These are phyloP conservation scores for Scytalidium lignicola DNA, from an alignment of 2,329 filamentous ascomycete species.

Conservation along the genomic window DNA sequence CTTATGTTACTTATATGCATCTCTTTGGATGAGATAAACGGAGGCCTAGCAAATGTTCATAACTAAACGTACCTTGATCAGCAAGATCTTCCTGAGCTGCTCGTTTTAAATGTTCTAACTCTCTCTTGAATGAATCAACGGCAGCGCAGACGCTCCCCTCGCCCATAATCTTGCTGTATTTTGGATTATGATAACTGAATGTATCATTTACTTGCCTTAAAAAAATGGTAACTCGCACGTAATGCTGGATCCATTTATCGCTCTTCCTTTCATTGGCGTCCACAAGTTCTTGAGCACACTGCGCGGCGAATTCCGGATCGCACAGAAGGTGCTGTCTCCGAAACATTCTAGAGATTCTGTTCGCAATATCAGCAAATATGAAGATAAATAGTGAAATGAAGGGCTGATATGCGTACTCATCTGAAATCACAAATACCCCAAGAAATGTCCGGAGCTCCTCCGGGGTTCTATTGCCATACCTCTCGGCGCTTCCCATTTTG, in stretches of 20 bases:
- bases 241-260: background rate
- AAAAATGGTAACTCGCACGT: background rate
- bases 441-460: background rate
- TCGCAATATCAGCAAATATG: background rate
- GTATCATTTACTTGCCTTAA: background rate
- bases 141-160: background rate
- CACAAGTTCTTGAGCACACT: background rate
- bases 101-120: background rate
- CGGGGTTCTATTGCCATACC: background rate
- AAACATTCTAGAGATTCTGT: background rate
- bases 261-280: background rate
- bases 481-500: background rate
- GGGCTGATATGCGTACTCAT: background rate
- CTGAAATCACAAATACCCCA: background rate
- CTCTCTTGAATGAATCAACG: background rate
- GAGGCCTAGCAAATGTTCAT: background rate
- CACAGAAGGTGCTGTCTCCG: background rate
- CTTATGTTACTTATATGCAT: background rate
- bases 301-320: background rate
- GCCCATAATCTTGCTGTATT: background rate
- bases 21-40: background rate
- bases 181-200: background rate
- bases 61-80: background rate
- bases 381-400: background rate
- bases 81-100: background rate